These are phyloP conservation scores for Pseudohyphozyma bogoriensis DNA, from an alignment of 768 basidiomycete species.

Conservation along the genomic window DNA sequence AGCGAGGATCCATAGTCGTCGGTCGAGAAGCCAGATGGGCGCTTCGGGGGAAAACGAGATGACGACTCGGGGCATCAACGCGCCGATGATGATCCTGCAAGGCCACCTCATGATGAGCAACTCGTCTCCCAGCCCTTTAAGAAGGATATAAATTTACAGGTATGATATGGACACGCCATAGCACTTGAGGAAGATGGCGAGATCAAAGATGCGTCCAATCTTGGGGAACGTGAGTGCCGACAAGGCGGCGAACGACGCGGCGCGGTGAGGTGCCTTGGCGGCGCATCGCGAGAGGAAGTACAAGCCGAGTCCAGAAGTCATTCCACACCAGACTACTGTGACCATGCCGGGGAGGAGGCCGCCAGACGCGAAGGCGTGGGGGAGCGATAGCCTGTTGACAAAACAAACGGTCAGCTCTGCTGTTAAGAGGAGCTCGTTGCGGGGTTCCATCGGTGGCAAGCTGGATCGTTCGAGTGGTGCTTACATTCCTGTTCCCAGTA, in stretches of 20 bases:
- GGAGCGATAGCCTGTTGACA: neutral
- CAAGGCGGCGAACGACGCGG: constrained; percentile 71
- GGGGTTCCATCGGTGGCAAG: neutral
- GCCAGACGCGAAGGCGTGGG: constrained; percentile 68
- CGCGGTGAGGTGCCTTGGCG: constrained; percentile 58
- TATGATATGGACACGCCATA: constrained; percentile 91
- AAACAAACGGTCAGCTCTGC: neutral
- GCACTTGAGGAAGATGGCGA: constrained; percentile 89
- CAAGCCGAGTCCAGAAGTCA: constrained; percentile 68
- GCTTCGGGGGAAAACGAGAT: constrained; percentile 32
- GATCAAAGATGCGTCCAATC: constrained; percentile 54
- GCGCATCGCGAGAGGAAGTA: constrained; percentile 82
- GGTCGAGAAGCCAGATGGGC: constrained; percentile 38
- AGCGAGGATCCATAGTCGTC: constrained; percentile 55
- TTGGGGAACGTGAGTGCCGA: constrained; percentile 79
- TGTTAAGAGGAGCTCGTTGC: neutral
- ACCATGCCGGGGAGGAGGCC: constrained; percentile 83
- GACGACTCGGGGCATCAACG: constrained; percentile 84
- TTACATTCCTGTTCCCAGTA: neutral
- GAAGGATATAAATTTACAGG: constrained; percentile 32
- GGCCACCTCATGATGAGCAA: constrained; percentile 1
- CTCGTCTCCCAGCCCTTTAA: too few relatives aligned
- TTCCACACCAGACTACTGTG: constrained; percentile 72
- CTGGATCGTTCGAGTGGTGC: neutral
- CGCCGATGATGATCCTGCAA: constrained; percentile 67